Base-by-base conservation (phyloP, 2,329 filamentous ascomycete genomes). In the Paradendryphiella salina region DNA sequence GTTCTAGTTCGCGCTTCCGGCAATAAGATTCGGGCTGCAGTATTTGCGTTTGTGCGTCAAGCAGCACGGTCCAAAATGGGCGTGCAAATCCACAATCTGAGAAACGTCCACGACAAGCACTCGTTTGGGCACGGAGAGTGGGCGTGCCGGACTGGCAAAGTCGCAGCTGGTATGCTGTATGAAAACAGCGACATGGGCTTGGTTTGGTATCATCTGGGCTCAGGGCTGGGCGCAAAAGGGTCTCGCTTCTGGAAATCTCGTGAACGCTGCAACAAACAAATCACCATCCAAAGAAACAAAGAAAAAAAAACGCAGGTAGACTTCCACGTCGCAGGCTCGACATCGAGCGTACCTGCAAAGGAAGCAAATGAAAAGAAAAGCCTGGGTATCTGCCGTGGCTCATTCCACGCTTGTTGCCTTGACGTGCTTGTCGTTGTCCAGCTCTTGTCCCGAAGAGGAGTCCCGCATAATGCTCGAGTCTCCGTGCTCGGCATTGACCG, bases 401-500 rank as follows among this genome's bases (percentile, higher is more conserved):
- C 14, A 46, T n/a, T 29, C 41, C 31, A 45, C 28, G 13, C 43
- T 17, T 13, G 14, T 40, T 14, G 34, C 44, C 42, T 47, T 57
- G 10, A 49, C 21, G n/a, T 36, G 26, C 46, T 53, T 53, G 9
- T 43, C 45, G 5, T 47, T 50, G 18, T 36, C 41, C n/a, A 35
- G 8, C 15, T 39, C 29, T 21, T 47, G 46, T 23, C 46, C 52
- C 5, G 50, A 54, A 10, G 42, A 56, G 3, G 35, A 47, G 5
- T 54, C 50, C 3, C 50, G 44, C 26, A 39, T 29, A 8, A 48
- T 18, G 6, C 38, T n/a, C 5, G 14, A 35, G 3, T 49, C 17
- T 1, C 56, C 57, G 7, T 42, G 39, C 23, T 60, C 57, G 2
- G 57, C 55, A 31, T 29, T 42, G 2, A 46, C 36, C 21, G 56